Evolutionary conservation across 2,329 filamentous ascomycete species (phyloP).

Genomic region (Botryotinia narcissicola): DNA sequence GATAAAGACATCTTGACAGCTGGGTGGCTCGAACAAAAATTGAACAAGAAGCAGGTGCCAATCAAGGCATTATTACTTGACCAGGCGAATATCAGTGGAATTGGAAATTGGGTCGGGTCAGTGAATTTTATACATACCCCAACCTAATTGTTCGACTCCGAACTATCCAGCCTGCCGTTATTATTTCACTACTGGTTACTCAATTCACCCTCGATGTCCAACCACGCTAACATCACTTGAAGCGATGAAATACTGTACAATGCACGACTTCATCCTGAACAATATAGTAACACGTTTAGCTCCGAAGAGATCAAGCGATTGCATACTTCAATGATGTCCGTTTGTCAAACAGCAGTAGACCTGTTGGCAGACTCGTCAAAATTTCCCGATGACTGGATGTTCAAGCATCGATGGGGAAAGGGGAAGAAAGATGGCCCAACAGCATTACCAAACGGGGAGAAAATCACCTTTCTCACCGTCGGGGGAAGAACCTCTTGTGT

Average conservation of each 20-base stretch:
- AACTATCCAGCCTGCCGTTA: neutral
- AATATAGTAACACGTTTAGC: conserved; percentile 80
- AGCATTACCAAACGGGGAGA: conserved; percentile 77
- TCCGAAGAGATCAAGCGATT: conserved; percentile 69
- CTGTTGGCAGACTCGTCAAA: conserved; percentile 75
- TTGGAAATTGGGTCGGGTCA: conserved; percentile 92
- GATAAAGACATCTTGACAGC: conserved; percentile 76
- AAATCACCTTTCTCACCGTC: conserved; percentile 82
- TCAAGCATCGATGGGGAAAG: conserved; percentile 86
- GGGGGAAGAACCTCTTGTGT: conserved; percentile 89
- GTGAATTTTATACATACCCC: conserved; percentile 29
- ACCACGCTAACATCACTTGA: conserved; percentile 16
- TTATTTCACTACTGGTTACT: neutral
- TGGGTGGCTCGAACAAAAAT: conserved; percentile 68
- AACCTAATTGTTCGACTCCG: neutral
- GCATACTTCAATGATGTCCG: conserved; percentile 69
- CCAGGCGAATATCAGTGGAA: conserved; percentile 83
- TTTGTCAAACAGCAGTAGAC: conserved; percentile 78
- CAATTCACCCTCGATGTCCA: neutral
- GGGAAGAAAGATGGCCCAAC: conserved; percentile 69
- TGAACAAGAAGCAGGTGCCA: conserved; percentile 75
- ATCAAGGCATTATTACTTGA: conserved; percentile 87
- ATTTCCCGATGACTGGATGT: conserved; percentile 86
- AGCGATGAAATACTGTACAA: conserved; percentile 89
- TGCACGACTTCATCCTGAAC: conserved; percentile 84